Evolutionary conservation across 768 basidiomycete species (phyloP), one percentile per base, ranked within the genome.

Genomic region (Trametes punicea): DNA sequence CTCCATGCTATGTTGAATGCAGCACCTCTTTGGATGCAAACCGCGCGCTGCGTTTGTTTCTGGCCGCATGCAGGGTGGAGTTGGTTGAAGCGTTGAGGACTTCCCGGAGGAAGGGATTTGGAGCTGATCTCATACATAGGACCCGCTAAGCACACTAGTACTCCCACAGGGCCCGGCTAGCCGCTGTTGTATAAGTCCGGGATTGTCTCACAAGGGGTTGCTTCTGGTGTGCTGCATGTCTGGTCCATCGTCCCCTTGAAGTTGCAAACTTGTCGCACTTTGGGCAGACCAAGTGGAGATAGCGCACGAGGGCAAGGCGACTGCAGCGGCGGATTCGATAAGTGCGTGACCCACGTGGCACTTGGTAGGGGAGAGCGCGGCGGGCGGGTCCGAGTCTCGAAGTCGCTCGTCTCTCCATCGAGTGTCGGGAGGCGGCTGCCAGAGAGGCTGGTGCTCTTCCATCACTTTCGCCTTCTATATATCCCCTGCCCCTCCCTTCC

Each of bases 341-440:
- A 13, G 31, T 31, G 31, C 7, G 6, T 31, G 7, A 6, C 39
- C 38, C 34, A 7, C 29, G 52, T 42, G 31, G 40, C 36, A 38
- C 36, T 15, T 38, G 36, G 36, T 18, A 6, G 18, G 9, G 16
- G 5, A 9, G 15, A 9, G 36, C 36, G 36, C 36, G 36, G 18
- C 15, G 13, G 34, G 34, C 34, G 34, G 34, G 13, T n/a, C 7
- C 20, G 39, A 41, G 40, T 41, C 40, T 41, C 18, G 40, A 41
- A 41, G 40, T 18, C 40, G 42, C 42, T 25, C 10, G 42, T 44
- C 25, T 21, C 40, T 41, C 18, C n/a, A 41, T 21, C 40, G 42
- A 10, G 38, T 31, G 40, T 20, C 40, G 10, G 42, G 42, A 30
- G 55, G 71, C 64, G 72, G 72, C 72, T 72, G 71, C 65, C 69